Percentiles rank a stretch among this genome's conserved stretches.
Evolutionary conservation across 352 stramenopile genomes (phyloP).

Genomic region (Chrysophaeum taylorii): DNA sequence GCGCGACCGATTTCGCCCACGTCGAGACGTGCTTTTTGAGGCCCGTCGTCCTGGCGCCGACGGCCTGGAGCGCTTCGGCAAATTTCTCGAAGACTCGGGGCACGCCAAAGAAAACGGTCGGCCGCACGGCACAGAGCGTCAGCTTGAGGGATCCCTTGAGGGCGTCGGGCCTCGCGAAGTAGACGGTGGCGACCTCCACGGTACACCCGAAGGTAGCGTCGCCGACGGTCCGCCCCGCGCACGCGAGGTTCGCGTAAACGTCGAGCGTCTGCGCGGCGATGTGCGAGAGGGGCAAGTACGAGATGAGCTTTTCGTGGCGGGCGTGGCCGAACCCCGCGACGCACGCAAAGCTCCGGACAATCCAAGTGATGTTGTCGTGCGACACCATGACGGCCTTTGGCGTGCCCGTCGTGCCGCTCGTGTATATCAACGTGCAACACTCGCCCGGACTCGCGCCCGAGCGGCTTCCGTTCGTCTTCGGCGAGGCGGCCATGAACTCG

Average conservation of each 20-base stretch:
- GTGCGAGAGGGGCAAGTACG: conserved; percentile 40
- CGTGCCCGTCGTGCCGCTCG: conserved; percentile 78
- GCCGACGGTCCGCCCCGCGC: neutral
- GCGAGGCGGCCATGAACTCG: conserved; percentile 43
- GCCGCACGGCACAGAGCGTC: conserved; percentile 67
- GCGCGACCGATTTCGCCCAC: conserved; percentile 41
- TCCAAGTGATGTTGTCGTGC: conserved; percentile 80
- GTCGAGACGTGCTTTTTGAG: conserved; percentile 38
- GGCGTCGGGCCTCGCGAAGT: conserved; percentile 73
- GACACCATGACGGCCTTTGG: conserved; percentile 93
- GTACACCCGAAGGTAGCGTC: neutral
- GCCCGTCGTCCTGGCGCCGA: conserved; percentile 31
- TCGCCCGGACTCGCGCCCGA: conserved; percentile 28
- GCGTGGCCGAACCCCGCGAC: neutral
- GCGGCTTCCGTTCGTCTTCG: no score
- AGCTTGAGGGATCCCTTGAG: conserved; percentile 68
- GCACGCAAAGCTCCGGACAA: neutral
- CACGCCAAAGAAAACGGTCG: conserved; percentile 75
- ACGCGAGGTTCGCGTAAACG: conserved; percentile 17
- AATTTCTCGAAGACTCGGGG: conserved; percentile 83
- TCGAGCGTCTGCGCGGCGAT: conserved; percentile 37
- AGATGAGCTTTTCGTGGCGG: conserved; percentile 27
- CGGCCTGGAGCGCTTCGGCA: conserved; percentile 63
- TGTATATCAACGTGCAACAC: conserved; percentile 74
- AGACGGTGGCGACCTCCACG: conserved; percentile 39